These are phyloP conservation scores for Alternaria gaisen DNA, from an alignment of 2,329 filamentous ascomycete genomes.

Conservation along the genomic window DNA sequence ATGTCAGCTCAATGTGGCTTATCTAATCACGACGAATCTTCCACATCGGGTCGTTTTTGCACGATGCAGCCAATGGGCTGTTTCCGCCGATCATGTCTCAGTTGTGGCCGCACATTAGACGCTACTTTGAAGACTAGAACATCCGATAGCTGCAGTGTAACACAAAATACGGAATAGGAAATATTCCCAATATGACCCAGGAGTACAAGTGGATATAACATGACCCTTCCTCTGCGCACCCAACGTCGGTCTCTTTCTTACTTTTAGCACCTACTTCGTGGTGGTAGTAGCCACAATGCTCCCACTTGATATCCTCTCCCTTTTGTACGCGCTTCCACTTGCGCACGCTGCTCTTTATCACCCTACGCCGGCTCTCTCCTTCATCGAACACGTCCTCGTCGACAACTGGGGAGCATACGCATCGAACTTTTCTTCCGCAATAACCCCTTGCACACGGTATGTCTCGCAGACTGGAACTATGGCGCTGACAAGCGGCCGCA, in stretches of 20 bases:
- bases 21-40: background rate
- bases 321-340: background rate
- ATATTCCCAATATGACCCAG: background rate
- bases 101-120: background rate
- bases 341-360: conserved; percentile 10
- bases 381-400: conserved; percentile 27
- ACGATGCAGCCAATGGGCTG: background rate
- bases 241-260: background rate
- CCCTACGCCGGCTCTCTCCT: conserved; percentile 11
- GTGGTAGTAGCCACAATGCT: background rate
- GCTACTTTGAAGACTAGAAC: background rate
- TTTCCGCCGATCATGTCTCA: background rate
- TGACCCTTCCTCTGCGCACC: background rate
- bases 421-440: conserved; percentile 28
- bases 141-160: background rate
- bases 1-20: background rate
- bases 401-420: conserved; percentile 28
- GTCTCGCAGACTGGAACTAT: conserved; percentile 17
- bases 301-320: background rate
- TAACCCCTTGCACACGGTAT: conserved; percentile 28
- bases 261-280: background rate
- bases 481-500: conserved; percentile 17
- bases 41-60: background rate
- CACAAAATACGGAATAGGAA: background rate
- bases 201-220: background rate